Base-by-base conservation (phyloP, 352 stramenopile species). In the Globisporangium cystogenes region DNA sequence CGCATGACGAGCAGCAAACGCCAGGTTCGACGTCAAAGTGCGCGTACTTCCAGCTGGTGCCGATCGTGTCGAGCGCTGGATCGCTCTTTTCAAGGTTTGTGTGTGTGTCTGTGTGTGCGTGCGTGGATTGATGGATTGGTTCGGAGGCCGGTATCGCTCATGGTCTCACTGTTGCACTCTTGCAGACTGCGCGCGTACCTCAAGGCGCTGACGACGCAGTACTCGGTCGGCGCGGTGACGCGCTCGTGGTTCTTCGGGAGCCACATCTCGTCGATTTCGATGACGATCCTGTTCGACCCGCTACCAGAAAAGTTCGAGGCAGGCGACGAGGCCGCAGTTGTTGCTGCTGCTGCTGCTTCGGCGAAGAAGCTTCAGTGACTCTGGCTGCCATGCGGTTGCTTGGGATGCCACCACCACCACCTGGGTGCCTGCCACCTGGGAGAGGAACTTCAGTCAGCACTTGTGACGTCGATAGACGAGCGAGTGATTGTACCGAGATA, bases 161-260 rank as follows among this genome's bases (percentile, higher is more conserved):
- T 24, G 20, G 21, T 44, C 5, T 20, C 1, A 11, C 12, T 48
- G n/a, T 7, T 48, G 27, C 2, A 10, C 21, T 29, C 7, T n/a
- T n/a, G 49, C 49, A 62, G 55, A 18, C 16, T 57, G 33, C 42
- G n/a, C 18, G 14, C 21, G n/a, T 57, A 62, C 21, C 20, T 43
- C 41, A 29, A 46, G 15, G 55, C 49, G 7, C 24, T 62, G 29
- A 33, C 40, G 43, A 48, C 21, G 14, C 55, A 57, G 11, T 62
- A 62, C 23, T 44, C 55, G 6, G 24, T 56, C 18, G 27, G 43
- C 12, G 48, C 41, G 7, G 41, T 62, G 20, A 14, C 41, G 41
- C 48, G 49, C 41, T 56, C 55, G 18, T 56, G 55, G 48, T 49
- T 62, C 29, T 55, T 62, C 27, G 55, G 50, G 15, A 62, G 41